Evolutionary conservation across 2,329 filamentous ascomycete species (phyloP).

Genomic region (Hymenoscyphus infarciens): DNA sequence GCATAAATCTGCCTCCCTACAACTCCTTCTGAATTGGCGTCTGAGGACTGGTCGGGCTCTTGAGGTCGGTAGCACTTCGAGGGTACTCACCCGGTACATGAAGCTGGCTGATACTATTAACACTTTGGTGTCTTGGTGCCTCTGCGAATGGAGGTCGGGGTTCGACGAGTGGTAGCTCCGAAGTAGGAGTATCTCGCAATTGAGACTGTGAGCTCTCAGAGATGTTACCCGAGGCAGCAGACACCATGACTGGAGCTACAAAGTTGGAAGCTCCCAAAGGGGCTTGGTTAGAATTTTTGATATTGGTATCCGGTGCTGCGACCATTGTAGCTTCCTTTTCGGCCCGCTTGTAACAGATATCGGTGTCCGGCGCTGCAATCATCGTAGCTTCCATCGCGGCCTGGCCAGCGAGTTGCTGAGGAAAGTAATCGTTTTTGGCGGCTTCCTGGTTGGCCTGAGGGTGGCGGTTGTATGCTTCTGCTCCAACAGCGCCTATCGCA

Average conservation of each 20-base stretch:
- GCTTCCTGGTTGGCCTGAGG: conserved; percentile 14
- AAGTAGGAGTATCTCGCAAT: conserved; percentile 13
- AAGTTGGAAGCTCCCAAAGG: not conserved
- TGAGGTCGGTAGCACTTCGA: not conserved
- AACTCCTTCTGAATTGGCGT: not conserved
- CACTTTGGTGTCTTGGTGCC: conserved; percentile 29
- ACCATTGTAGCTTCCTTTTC: conserved; percentile 19
- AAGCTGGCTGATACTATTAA: conserved; percentile 30
- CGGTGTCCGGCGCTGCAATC: conserved; percentile 28
- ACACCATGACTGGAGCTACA: conserved; percentile 20
- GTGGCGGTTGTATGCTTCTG: conserved; percentile 23
- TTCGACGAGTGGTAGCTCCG: conserved; percentile 10
- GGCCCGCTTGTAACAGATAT: conserved; percentile 17
- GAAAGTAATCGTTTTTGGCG: conserved; percentile 16
- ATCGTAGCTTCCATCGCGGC: conserved; percentile 25
- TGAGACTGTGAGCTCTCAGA: conserved; percentile 8
- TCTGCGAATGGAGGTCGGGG: conserved; percentile 24
- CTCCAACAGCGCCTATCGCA: conserved; percentile 20
- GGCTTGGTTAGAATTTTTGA: not conserved
- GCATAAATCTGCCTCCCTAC: not conserved
- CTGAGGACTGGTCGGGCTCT: not conserved
- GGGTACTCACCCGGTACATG: conserved; percentile 36
- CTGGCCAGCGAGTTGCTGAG: conserved; percentile 18
- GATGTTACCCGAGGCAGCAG: conserved; percentile 23
- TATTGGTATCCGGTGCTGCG: conserved; percentile 21